A percentile compares a stretch with the other conserved stretches of the same genome.
Evolutionary conservation across 176 grass and related monocot genomes (phyloP).

Genomic region (Cenchrus americanus): DNA sequence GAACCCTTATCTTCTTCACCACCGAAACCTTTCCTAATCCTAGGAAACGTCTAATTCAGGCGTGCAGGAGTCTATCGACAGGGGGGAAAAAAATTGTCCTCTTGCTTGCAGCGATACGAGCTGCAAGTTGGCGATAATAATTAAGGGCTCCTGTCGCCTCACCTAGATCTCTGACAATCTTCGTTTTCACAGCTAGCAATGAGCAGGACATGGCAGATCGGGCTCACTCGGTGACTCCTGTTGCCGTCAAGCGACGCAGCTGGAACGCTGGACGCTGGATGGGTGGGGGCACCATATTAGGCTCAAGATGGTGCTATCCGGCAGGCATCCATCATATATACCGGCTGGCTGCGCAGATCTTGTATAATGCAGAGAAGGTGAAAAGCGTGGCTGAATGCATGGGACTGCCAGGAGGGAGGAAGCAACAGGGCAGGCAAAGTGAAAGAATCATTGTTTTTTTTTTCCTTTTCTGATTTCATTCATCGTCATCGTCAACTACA

Average conservation of each 20-base stretch:
- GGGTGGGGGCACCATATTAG: conserved; percentile 26
- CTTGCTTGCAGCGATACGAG: not conserved
- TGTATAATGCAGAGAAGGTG: conserved; percentile 44
- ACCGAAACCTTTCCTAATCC: not conserved
- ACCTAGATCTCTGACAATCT: not conserved
- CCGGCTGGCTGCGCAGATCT: not conserved
- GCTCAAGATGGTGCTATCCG: not conserved
- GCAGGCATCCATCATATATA: conserved; percentile 15
- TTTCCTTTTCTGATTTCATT: conserved; percentile 1
- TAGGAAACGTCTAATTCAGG: conserved; percentile 23
- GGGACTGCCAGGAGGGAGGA: not conserved
- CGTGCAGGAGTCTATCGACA: not conserved
- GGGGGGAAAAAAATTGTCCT: not conserved
- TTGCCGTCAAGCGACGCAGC: conserved; percentile 15
- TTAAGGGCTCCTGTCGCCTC: not conserved
- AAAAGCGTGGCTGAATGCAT: conserved; percentile 24
- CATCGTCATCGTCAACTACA: conserved; percentile 56
- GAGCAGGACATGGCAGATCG: not conserved
- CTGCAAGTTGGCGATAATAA: not conserved
- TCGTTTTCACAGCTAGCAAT: not conserved
- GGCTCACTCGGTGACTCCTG: not conserved
- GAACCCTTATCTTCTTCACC: too few species aligned
- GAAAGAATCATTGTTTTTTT: conserved; percentile 42
- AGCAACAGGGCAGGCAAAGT: not conserved
- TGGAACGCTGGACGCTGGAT: too few species aligned